Evolutionary conservation across 441 rosid genomes (phyloP).

Genomic region (Corymbia calophylla): DNA sequence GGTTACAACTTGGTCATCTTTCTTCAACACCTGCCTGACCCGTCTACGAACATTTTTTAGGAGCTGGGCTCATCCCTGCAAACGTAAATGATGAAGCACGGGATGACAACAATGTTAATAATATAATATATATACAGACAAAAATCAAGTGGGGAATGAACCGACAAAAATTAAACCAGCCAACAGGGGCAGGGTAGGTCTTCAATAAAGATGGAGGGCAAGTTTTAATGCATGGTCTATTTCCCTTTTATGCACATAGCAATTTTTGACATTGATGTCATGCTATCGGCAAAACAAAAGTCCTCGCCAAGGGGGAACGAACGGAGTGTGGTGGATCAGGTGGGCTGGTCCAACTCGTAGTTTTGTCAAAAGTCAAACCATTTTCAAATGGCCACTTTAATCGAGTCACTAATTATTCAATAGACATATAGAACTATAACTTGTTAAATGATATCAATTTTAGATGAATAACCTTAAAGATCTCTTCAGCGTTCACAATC

Average conservation of each 20-base stretch:
- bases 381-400: neutral
- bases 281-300: neutral
- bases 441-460: no score
- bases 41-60: rapidly evolving
- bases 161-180: neutral
- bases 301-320: neutral
- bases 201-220: neutral
- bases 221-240: neutral
- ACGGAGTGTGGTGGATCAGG: neutral
- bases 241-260: neutral
- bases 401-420: neutral
- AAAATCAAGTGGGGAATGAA: neutral
- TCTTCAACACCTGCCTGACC: neutral
- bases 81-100: neutral
- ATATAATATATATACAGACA: neutral
- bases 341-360: neutral
- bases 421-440: neutral
- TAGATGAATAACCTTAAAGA: no score
- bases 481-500: neutral
- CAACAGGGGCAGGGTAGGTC: neutral
- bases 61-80: rapidly evolving
- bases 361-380: neutral
- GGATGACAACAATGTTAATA: neutral
- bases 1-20: neutral
- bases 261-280: neutral